Percentiles rank a stretch among this genome's conserved stretches.
These are phyloP conservation scores for Penicillium tannophilum DNA, from an alignment of 495 filamentous ascomycete genomes.

Conservation along the genomic window DNA sequence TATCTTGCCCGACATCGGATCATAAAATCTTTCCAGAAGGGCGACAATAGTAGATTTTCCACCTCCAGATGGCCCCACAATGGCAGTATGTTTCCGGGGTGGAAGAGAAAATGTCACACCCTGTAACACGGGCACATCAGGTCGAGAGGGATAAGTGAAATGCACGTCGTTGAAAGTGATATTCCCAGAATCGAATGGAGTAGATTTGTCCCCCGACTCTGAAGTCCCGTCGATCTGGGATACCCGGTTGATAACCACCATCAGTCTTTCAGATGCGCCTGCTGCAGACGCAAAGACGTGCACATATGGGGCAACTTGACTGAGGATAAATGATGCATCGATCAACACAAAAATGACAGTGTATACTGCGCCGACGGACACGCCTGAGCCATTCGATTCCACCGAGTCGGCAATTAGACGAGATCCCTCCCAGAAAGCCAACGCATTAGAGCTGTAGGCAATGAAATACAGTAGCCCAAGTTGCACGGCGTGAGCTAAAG, in stretches of 20 bases:
- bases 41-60: conserved; percentile 68
- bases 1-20: conserved; percentile 44
- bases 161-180: conserved; percentile 55
- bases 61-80: conserved; percentile 69
- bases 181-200: conserved; percentile 30
- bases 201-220: conserved; percentile 34
- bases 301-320: conserved; percentile 64
- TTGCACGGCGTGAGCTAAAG: conserved; percentile 54
- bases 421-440: conserved; percentile 68
- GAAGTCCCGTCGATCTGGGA: conserved; percentile 53
- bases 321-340: conserved; percentile 63
- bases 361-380: conserved; percentile 59
- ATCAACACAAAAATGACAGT: conserved; percentile 66
- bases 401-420: conserved; percentile 54
- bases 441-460: conserved; percentile 61
- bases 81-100: conserved; percentile 60
- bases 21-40: conserved; percentile 56
- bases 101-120: conserved; percentile 54
- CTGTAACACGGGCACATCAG: conserved; percentile 53
- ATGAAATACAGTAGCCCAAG: conserved; percentile 65
- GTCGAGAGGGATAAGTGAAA: conserved; percentile 64
- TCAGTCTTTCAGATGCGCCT: conserved; percentile 53
- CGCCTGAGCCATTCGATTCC: conserved; percentile 31
- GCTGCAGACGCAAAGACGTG: conserved; percentile 62
- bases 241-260: conserved; percentile 51